Conservation (phyloP, 2,329 filamentous ascomycete genomes). For the Juglanconis sp. region DNA sequence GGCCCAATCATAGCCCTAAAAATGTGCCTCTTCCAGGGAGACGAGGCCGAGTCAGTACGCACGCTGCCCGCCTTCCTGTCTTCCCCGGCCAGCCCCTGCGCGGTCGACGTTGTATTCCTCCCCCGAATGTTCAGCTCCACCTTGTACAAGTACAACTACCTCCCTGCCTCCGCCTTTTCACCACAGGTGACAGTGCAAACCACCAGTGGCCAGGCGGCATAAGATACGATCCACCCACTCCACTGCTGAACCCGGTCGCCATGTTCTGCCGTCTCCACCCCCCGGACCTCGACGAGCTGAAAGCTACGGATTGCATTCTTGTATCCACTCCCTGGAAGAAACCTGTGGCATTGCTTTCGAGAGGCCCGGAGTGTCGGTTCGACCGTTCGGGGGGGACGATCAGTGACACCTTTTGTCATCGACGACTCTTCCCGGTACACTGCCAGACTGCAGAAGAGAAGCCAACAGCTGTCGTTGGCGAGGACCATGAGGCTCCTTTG, state of each 20-base stretch:
- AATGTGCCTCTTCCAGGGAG: too few species aligned
- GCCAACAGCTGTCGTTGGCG: too few species aligned
- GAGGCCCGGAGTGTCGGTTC: too few species aligned
- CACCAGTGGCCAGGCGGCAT: background rate
- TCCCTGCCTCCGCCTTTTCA: too few species aligned
- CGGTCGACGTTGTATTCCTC: background rate
- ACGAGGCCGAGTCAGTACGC: conserved; percentile 12
- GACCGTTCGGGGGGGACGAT: too few species aligned
- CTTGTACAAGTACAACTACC: too few species aligned
- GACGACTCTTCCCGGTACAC: too few species aligned
- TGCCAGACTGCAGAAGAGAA: too few species aligned
- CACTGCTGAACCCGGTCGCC: conserved; percentile 14
- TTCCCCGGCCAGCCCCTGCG: conserved; percentile 14
- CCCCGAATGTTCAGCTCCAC: background rate
- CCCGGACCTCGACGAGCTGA: background rate
- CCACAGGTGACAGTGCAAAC: background rate
- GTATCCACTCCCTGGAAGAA: background rate
- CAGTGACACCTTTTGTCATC: too few species aligned
- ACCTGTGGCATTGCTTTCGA: background rate
- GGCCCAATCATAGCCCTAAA: background rate
- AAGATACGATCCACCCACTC: background rate
- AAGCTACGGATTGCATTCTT: background rate
- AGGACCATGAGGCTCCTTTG: too few species aligned
- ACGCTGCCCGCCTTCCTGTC: conserved; percentile 13
- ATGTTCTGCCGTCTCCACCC: conserved; percentile 1